These are phyloP conservation scores for Kwoniella dendrophila DNA, from an alignment of 768 basidiomycete species.

Conservation along the genomic window DNA sequence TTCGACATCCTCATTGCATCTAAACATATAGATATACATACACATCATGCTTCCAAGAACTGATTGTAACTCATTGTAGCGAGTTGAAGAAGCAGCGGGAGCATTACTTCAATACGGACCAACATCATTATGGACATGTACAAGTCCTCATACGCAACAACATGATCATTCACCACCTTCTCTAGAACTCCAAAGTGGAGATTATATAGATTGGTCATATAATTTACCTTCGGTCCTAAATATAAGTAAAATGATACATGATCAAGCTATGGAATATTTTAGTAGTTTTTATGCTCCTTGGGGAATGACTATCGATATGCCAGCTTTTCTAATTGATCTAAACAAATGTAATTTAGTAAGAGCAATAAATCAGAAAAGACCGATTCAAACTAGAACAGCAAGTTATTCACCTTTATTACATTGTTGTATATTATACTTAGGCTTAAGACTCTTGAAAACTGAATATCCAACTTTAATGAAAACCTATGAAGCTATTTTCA, in stretches of 20 bases:
- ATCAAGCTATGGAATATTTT: conserved; percentile 25
- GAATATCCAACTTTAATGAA: conserved; percentile 22
- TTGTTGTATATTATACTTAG: conserved; percentile 26
- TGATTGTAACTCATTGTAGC: conserved; percentile 8
- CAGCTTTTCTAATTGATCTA: conserved; percentile 29
- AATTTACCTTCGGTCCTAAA: conserved; percentile 23
- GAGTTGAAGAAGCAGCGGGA: conserved; percentile 29
- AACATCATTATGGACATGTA: conserved; percentile 28
- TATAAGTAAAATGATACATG: conserved; percentile 21
- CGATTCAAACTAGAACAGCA: conserved; percentile 17
- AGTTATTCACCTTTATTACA: conserved; percentile 28
- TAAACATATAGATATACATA: not conserved
- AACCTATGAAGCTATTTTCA: conserved; percentile 23
- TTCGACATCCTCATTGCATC: not conserved
- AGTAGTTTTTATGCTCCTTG: conserved; percentile 26
- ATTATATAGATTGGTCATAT: conserved; percentile 32
- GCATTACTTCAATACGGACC: conserved; percentile 30
- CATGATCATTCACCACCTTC: not conserved
- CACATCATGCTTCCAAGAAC: no score
- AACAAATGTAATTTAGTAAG: conserved; percentile 17
- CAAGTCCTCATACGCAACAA: conserved; percentile 9
- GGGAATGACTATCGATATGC: conserved; percentile 29
- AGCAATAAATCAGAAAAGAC: not conserved
- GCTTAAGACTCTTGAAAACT: conserved; percentile 17
- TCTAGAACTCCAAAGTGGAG: conserved; percentile 20